These are phyloP conservation scores for Nannochloropsis oceanica DNA, from an alignment of 108 stramenopile species.

Conservation along the genomic window DNA sequence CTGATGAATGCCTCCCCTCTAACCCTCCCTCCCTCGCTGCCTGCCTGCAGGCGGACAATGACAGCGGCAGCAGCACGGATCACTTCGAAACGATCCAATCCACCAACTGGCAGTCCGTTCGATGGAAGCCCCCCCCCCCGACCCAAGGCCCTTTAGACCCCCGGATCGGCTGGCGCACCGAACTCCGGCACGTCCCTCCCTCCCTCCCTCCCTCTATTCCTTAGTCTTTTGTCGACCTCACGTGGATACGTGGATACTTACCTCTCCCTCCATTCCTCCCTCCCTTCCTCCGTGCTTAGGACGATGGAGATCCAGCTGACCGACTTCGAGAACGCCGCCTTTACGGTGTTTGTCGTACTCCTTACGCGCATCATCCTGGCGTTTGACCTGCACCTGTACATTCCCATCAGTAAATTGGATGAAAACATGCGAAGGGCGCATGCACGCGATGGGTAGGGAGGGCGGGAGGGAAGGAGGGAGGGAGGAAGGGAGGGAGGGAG, in stretches of 20 bases:
- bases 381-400: conserved; percentile 93
- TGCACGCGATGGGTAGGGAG: conserved; percentile 53
- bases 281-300: conserved; percentile 39
- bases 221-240: too few species aligned
- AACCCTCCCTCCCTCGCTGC: background rate
- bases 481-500: background rate
- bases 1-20: background rate
- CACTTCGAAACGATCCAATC: conserved; percentile 97
- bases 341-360: conserved; percentile 79
- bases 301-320: conserved; percentile 94
- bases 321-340: conserved; percentile 97
- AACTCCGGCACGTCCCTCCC: too few species aligned
- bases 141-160: conserved; percentile 58
- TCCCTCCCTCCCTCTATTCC: too few species aligned
- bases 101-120: conserved; percentile 97
- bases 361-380: conserved; percentile 87
- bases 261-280: too few species aligned
- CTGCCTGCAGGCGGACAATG: conserved; percentile 54
- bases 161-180: conserved; percentile 94
- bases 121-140: conserved; percentile 98
- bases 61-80: conserved; percentile 72
- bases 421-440: conserved; percentile 97
- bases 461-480: background rate
- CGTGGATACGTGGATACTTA: too few species aligned
- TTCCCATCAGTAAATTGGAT: conserved; percentile 86